Evolutionary conservation across 768 basidiomycete species (phyloP).

Genomic region (Myochromella boudieri): DNA sequence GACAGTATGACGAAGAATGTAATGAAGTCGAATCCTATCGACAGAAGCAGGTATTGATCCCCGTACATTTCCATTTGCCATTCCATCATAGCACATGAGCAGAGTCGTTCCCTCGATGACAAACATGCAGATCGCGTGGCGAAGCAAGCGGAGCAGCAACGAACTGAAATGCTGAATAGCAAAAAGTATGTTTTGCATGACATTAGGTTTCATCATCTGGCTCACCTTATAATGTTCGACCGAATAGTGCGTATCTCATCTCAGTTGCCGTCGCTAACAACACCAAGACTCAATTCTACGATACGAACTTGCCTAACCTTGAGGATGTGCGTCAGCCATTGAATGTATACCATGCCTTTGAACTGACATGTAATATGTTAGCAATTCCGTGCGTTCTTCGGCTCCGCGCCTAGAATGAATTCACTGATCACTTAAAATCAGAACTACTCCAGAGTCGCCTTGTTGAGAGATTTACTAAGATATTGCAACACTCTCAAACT

Average conservation of each 20-base stretch:
- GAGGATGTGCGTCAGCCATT: slow-evolving; percentile 59
- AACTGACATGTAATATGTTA: slow-evolving; percentile 27
- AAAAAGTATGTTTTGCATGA: slow-evolving; percentile 63
- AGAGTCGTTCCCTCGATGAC: slow-evolving; percentile 73
- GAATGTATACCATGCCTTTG: not conserved
- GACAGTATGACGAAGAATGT: slow-evolving; percentile 80
- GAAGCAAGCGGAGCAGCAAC: slow-evolving; percentile 75
- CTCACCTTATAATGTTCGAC: not conserved
- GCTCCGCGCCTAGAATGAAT: not conserved
- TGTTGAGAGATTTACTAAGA: slow-evolving; percentile 49
- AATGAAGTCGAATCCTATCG: slow-evolving; percentile 67
- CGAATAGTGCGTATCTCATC: slow-evolving; percentile 63
- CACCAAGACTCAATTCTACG: slow-evolving; percentile 69
- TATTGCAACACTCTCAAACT: slow-evolving; percentile 59
- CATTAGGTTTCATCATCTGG: not conserved
- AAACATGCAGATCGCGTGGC: slow-evolving; percentile 72
- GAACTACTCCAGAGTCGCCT: slow-evolving; percentile 72
- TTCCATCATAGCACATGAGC: slow-evolving; percentile 5
- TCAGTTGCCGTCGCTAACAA: slow-evolving; percentile 69
- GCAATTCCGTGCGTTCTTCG: slow-evolving; percentile 60
- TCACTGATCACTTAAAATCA: slow-evolving; percentile 26
- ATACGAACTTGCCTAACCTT: slow-evolving; percentile 63
- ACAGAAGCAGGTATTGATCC: slow-evolving; percentile 68
- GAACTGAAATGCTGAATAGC: slow-evolving; percentile 73
- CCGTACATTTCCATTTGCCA: slow-evolving; percentile 7